phyloP scores from a whole-genome alignment of 805 yeast genomes.

The Wickerhamomyces silvicola region DNA sequence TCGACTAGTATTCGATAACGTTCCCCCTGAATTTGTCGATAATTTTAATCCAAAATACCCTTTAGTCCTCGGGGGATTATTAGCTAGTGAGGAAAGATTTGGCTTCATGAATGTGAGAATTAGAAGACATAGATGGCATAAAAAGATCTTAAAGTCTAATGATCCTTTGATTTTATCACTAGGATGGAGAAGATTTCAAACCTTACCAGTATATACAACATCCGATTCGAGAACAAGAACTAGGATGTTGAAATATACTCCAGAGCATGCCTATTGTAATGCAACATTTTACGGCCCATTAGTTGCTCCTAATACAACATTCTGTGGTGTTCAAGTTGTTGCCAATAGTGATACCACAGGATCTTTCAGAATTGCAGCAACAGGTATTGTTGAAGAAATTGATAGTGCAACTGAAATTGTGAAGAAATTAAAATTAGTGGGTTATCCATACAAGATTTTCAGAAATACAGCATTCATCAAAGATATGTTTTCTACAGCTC shows the following conservation, averaged over 20 bases:
- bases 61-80: constrained; percentile 81
- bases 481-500: constrained; percentile 87
- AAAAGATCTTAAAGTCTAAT: constrained; percentile 87
- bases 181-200: constrained; percentile 99
- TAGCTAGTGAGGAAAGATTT: constrained; percentile 86
- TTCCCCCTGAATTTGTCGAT: constrained; percentile 88
- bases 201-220: constrained; percentile 91
- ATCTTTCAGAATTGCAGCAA: constrained; percentile 90
- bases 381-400: constrained; percentile 92
- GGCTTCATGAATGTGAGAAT: constrained; percentile 91
- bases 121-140: constrained; percentile 99
- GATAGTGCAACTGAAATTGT: constrained; percentile 87
- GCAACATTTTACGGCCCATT: constrained; percentile 96
- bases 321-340: constrained; percentile 89
- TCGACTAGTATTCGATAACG: constrained; percentile 69
- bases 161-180: constrained; percentile 91
- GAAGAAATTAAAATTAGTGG: constrained; percentile 90
- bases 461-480: constrained; percentile 95
- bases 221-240: constrained; percentile 96
- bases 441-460: constrained; percentile 89
- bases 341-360: constrained; percentile 81
- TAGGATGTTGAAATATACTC: constrained; percentile 96
- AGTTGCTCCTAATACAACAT: constrained; percentile 95
- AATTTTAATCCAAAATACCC: constrained; percentile 84
- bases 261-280: constrained; percentile 94